These are phyloP conservation scores for Solanum paucissectum DNA, from an alignment of 257 asterid genomes.

Conservation along the genomic window DNA sequence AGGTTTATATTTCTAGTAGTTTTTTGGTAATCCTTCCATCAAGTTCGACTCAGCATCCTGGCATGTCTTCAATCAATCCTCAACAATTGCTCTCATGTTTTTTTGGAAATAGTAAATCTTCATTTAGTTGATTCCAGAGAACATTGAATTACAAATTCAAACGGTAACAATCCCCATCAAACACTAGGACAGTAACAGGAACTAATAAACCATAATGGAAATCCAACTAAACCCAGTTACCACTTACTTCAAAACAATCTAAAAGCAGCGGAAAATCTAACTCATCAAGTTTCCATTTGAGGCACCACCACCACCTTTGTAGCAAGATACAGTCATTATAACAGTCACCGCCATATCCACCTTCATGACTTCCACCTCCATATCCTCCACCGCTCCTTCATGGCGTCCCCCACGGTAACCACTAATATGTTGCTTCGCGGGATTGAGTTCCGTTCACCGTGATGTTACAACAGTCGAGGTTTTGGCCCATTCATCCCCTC, in stretches of 20 bases:
- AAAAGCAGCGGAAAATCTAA: neutral
- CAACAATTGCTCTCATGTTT: neutral
- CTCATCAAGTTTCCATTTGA: neutral
- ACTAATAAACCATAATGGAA: neutral
- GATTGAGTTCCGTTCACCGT: neutral
- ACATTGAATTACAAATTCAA: neutral
- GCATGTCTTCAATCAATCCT: neutral
- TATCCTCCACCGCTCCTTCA: neutral
- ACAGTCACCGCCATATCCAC: neutral
- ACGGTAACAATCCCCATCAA: neutral
- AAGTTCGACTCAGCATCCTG: neutral
- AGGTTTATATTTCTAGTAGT: neutral
- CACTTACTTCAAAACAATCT: neutral
- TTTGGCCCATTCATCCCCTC: neutral
- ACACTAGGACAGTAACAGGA: neutral
- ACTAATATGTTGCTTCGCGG: neutral
- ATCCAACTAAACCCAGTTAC: neutral
- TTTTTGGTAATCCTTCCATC: neutral
- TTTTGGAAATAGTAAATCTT: neutral
- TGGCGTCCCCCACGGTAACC: neutral
- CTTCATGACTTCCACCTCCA: neutral
- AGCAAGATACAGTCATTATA: neutral
- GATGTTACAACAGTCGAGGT: neutral
- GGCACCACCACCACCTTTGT: neutral
- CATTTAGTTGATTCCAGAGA: neutral